These are phyloP conservation scores for Pyracantha coccinea DNA, from an alignment of 331 rosid genomes.

Conservation along the genomic window DNA sequence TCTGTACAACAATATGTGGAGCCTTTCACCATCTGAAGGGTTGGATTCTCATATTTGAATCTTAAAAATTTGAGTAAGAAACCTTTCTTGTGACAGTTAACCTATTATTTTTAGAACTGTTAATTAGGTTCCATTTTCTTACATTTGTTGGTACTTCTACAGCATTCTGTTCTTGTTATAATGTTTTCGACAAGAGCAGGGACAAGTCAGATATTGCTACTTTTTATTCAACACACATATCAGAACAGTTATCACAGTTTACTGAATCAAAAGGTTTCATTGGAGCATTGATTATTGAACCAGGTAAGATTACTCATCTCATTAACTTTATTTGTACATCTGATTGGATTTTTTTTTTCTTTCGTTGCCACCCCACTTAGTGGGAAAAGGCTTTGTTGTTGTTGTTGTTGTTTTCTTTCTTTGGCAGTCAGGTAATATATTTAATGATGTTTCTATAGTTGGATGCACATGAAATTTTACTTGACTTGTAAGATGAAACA, in stretches of 20 bases:
- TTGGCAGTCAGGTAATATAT: not conserved
- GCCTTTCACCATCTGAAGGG: conserved; percentile 62
- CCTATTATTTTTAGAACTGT: not conserved
- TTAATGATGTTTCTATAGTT: not conserved
- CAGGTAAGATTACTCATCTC: conserved; percentile 54
- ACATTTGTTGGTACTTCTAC: conserved; percentile 27
- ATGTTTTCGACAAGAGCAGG: conserved; percentile 52
- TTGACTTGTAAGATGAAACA: not conserved
- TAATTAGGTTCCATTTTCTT: conserved; percentile 14
- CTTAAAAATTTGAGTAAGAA: conserved; percentile 40
- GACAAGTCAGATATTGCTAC: conserved; percentile 67
- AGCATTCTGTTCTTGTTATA: conserved; percentile 63
- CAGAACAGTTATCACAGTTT: conserved; percentile 38
- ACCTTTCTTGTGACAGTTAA: not conserved
- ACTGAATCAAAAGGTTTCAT: conserved; percentile 39
- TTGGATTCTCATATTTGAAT: conserved; percentile 27
- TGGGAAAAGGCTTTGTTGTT: too few species aligned
- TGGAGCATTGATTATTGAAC: conserved; percentile 82
- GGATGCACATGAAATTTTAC: not conserved
- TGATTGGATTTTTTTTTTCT: not conserved
- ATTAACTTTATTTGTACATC: conserved; percentile 6
- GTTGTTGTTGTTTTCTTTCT: not conserved
- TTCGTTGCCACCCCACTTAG: too few species aligned
- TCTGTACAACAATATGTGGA: conserved; percentile 58
- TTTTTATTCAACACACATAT: conserved; percentile 62